Evolutionary conservation across 2,329 filamentous ascomycete species (phyloP), one percentile per base, ranked within the genome.

Genomic region (Ceratocystis eucalypticola): DNA sequence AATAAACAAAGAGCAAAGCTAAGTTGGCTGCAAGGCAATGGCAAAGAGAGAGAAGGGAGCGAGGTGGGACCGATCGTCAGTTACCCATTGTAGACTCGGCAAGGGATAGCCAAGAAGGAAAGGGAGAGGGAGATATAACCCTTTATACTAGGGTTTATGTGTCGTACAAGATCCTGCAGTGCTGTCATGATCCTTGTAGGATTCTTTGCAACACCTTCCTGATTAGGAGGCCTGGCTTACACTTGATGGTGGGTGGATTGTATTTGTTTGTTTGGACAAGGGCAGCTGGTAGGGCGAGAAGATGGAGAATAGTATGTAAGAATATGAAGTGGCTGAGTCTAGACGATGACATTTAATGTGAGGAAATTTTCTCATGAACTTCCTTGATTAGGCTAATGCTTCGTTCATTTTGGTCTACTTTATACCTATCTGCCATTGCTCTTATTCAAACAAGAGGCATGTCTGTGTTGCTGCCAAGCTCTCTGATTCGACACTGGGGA

Each of bases 201-300:
- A 59, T n/a, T 41, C 17, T 28, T 59, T 37, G 55, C 55, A 28
- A 25, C 55, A 59, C 55, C 55, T 59, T 59, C 55, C 55, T n/a
- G 15, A n/a, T 37, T 15, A 37, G 55, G 55, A 59, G n/a, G 8
- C 33, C 22, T 25, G 33, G 33, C 55, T 41, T 17, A 59, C 55
- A 37, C 55, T n/a, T 37, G 25, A 20, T 37, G 15, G 25, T 15
- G 12, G 10, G 10, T 5, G 10, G 37, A 15, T 28, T 22, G 22
- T 53, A 8, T 15, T 53, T 53, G 48, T 5, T 22, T 28, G 25
- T 20, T 15, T 48, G 46, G 48, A 53, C 22, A 12, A 53, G n/a
- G 6, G 5, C n/a, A 12, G 48, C 37, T 15, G 37, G 37, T 41
- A 41, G 37, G 12, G 37, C 12, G 10, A 3, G 37, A 15, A 41